Evolutionary conservation across 169 alveolate genomes (phyloP).

Genomic region (Plasmodium sp.): DNA sequence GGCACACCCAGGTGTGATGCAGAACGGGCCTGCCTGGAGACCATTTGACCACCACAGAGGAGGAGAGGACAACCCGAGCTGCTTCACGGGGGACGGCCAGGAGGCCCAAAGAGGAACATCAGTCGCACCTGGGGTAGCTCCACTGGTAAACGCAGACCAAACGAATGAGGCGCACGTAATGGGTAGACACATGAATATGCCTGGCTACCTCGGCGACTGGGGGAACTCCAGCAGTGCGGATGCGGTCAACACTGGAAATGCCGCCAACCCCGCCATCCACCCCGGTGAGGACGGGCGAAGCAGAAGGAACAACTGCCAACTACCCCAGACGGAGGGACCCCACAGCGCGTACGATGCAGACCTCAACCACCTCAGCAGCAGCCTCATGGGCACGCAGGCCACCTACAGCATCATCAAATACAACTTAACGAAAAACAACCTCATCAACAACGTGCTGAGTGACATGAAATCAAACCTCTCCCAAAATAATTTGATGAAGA

Average conservation of each 20-base stretch:
- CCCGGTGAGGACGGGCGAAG: neutral
- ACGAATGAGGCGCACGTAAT: neutral
- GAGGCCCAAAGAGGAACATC: neutral
- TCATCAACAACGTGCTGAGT: slow-evolving; percentile 21
- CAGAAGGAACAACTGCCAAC: neutral
- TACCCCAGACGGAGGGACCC: too few relatives aligned
- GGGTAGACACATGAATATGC: neutral
- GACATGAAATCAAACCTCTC: slow-evolving; percentile 30
- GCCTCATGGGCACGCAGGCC: slow-evolving; percentile 14
- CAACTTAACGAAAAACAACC: slow-evolving; percentile 23
- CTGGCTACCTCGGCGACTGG: neutral
- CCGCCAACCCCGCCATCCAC: neutral
- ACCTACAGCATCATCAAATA: slow-evolving; percentile 21
- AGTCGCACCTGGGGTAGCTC: neutral
- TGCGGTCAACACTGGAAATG: neutral
- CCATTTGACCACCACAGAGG: neutral
- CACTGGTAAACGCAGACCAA: neutral
- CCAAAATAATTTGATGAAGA: slow-evolving; percentile 13
- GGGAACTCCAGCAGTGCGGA: neutral
- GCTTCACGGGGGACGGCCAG: neutral
- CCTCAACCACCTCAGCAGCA: neutral
- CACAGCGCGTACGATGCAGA: neutral
- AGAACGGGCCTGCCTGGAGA: neutral
- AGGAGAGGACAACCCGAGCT: neutral
- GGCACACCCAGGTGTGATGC: neutral